Base-by-base conservation (phyloP, 2,329 filamentous ascomycete species). In the Rhynchosporium secalis region DNA sequence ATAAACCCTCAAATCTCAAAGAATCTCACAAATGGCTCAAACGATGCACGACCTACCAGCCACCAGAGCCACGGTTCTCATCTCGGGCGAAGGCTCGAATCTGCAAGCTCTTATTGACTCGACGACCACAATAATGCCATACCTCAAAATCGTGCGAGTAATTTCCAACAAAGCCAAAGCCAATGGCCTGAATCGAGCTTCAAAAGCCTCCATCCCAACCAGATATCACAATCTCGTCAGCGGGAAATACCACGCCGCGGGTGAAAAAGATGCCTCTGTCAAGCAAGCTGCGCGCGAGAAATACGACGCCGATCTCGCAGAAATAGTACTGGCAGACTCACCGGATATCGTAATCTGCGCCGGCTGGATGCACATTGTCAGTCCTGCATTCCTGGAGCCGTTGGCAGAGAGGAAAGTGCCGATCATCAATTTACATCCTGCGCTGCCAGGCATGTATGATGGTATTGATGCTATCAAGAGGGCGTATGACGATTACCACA, bases 381-480 rank as follows among this genome's bases (percentile, higher is more conserved):
- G 85, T 0, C 78, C 81, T 0, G 76, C 78, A 6, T 88, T 90
- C 70, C 78, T 91, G 43, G 80, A 81, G 41, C 86, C 87, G 5
- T 75, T 92, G 49, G 78, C 81, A 33, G 73, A 72, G 9, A 79
- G 77, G 1, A 76, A 77, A 0, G 76, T 89, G 29, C 81, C 81
- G 36, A 84, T 89, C 58, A 88, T 90, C 69, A 90, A 90, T 72
- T 74, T 90, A 58, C 87, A 90, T 73, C 88, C 88, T 28, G 84
- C 86, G 13, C 74, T 90, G 51, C 56, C 82, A 72, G 89, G 89
- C 1, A 83, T 86, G 70, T 93, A 92, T 73, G 89, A 93, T 68
- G 92, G 92, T 4, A 85, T 86, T 45, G 78, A 83, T 67, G 92
- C 92, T 15, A 96, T 96, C 69, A 85, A 89, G 70, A 81, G 91